Percentiles rank a stretch among this genome's conserved stretches.
Conservation (phyloP, 2,329 filamentous ascomycete species). For the Paraphaeosphaeria sporulosa region DNA sequence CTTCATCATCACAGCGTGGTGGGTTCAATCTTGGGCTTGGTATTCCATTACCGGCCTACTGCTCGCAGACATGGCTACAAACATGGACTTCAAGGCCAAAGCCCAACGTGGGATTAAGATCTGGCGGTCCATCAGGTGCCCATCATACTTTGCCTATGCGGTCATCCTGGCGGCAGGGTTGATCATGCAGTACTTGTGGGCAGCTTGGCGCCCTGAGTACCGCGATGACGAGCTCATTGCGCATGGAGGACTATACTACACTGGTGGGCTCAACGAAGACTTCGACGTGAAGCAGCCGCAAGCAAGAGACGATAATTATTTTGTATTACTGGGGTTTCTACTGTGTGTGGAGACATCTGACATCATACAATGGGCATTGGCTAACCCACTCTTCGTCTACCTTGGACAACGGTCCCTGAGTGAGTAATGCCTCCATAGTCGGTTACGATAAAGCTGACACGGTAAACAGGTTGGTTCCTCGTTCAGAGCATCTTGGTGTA, state of each 20-base stretch:
- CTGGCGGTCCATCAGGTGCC: constrained; percentile 12
- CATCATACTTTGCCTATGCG: constrained; percentile 36
- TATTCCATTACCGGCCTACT: constrained; percentile 57
- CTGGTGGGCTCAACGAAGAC: constrained; percentile 42
- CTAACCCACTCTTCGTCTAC: constrained; percentile 42
- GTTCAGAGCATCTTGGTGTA: constrained; percentile 49
- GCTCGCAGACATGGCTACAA: constrained; percentile 47
- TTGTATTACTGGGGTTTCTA: constrained; percentile 50
- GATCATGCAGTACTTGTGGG: constrained; percentile 51
- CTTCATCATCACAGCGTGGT: constrained; percentile 53
- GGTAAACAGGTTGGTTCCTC: constrained; percentile 46
- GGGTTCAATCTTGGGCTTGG: constrained; percentile 55
- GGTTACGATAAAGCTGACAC: background rate
- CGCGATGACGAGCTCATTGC: constrained; percentile 43
- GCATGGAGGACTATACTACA: constrained; percentile 50
- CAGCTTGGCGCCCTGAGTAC: constrained; percentile 41
- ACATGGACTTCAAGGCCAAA: constrained; percentile 45
- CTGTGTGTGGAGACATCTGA: constrained; percentile 48
- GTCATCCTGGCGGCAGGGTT: constrained; percentile 40
- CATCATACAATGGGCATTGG: constrained; percentile 41
- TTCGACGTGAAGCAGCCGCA: constrained; percentile 40
- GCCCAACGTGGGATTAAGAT: constrained; percentile 17
- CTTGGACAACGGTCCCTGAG: constrained; percentile 50
- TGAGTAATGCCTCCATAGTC: constrained; percentile 34
- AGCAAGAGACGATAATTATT: constrained; percentile 51